These are phyloP conservation scores for Penicillium psychrofluorescens DNA, from an alignment of 495 filamentous ascomycete species.

Conservation along the genomic window DNA sequence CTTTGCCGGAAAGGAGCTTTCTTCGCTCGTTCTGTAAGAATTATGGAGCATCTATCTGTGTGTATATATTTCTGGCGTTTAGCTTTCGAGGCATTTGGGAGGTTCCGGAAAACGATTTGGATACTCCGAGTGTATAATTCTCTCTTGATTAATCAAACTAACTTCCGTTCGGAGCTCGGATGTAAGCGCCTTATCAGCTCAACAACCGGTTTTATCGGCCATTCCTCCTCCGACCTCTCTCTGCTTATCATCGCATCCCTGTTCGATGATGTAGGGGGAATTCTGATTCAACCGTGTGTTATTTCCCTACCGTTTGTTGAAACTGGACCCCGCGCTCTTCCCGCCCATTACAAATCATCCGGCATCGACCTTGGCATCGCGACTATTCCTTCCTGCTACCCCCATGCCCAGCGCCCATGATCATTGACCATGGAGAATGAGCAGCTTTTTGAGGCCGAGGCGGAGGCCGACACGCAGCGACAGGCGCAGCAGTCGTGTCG, in stretches of 20 bases:
- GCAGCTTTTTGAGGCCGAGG: conserved; percentile 14
- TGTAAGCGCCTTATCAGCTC: conserved; percentile 1
- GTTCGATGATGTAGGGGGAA: conserved; percentile 1
- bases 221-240: conserved; percentile 4
- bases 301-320: no score
- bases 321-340: no score
- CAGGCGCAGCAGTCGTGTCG: neutral
- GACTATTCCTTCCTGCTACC: neutral
- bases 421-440: conserved; percentile 19
- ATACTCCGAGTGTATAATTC: no score
- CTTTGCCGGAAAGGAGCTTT: conserved; percentile 52
- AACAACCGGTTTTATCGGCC: neutral
- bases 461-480: conserved; percentile 11
- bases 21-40: conserved; percentile 27
- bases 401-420: neutral
- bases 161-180: conserved; percentile 1
- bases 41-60: neutral
- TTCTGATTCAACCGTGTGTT: conserved; percentile 4
- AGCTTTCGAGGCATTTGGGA: neutral
- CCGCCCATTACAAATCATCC: neutral
- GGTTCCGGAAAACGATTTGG: neutral
- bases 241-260: neutral
- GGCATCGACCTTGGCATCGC: no score
- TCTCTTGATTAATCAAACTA: no score
- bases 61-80: neutral